Percentiles rank a stretch among this genome's conserved stretches.
Evolutionary conservation across 305 asterid species (phyloP).

Genomic region (Fraxinus dipetala): DNA sequence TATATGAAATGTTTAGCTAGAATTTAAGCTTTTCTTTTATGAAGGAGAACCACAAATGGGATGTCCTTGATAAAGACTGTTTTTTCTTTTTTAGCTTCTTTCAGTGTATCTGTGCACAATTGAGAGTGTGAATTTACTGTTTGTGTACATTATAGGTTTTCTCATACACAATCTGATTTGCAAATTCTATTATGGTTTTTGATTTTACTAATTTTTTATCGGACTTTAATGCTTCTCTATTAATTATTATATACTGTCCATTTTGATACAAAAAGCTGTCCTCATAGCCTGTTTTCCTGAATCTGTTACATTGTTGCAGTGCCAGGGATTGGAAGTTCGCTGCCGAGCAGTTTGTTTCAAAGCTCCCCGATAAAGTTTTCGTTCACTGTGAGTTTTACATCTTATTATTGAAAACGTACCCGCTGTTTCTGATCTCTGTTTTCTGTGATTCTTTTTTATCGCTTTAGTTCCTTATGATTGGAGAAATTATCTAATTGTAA

Average conservation of each 20-base stretch:
- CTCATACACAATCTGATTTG: background rate
- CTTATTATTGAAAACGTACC: background rate
- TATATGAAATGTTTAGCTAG: background rate
- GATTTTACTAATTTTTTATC: background rate
- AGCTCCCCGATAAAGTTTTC: conserved; percentile 51
- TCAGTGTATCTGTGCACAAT: background rate
- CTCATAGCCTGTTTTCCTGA: conserved; percentile 2
- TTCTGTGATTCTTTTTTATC: background rate
- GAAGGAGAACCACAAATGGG: background rate
- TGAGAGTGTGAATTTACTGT: background rate
- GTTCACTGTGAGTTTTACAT: conserved; percentile 56
- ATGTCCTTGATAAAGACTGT: background rate
- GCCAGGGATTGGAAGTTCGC: conserved; percentile 59
- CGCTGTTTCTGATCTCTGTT: background rate
- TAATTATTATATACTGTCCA: background rate
- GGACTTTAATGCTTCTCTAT: background rate
- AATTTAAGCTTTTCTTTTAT: background rate
- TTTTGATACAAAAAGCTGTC: background rate
- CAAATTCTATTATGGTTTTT: background rate
- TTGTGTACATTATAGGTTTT: background rate
- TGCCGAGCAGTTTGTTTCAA: conserved; percentile 52
- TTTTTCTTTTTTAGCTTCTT: background rate
- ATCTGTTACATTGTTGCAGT: conserved; percentile 32
- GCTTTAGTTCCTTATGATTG: background rate
- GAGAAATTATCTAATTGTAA: background rate